Evolutionary conservation across 2,329 filamentous ascomycete genomes (phyloP), one percentile per base, ranked within the genome.

Genomic region (Leptographium lundbergii): DNA sequence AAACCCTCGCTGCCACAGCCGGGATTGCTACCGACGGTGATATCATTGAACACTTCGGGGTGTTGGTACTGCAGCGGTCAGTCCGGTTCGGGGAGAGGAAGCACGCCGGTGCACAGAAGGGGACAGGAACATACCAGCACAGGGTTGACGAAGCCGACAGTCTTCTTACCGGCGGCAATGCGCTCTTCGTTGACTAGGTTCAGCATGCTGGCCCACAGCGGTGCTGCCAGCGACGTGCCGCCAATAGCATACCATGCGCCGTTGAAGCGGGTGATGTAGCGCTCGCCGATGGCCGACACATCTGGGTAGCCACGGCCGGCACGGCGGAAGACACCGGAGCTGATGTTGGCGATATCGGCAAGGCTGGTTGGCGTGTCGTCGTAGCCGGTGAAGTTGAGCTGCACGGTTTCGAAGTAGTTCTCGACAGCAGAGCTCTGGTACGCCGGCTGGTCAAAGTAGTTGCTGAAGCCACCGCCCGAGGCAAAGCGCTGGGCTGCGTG

Each of bases 151-250:
- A 72, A 72, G 2, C 71, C 70, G 0, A 76, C 59, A 1, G 71
- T 66, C 11, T 60, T 63, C 66, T 78, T 75, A 6, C 78, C 78
- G 7, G 69, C 70, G 0, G 74, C 69, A 22, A 85, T 68, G 39
- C 81, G 72, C 0, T 78, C 81, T 64, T 86, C 83, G 64, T 87
- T 87, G 59, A 87, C 70, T 4, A 87, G 74, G 1, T 79, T 74
- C 48, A 88, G 72, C 54, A 87, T 73, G 7, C 75, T 79, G 0
- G 81, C 78, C 27, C 81, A 80, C 0, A 81, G 71, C 0, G 86
- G 86, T 0, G 80, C 70, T 0, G 83, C 77, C 36, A 81, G 79
- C 27, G 74, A 78, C 4, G 77, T 81, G 13, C 81, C 81, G n/a
- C 74, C 75, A 27, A 68, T 62, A 19, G 62, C 62, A 24, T 63